Conservation (phyloP, 176 grass and related monocot genomes). For the Aegilops sharonensis region DNA sequence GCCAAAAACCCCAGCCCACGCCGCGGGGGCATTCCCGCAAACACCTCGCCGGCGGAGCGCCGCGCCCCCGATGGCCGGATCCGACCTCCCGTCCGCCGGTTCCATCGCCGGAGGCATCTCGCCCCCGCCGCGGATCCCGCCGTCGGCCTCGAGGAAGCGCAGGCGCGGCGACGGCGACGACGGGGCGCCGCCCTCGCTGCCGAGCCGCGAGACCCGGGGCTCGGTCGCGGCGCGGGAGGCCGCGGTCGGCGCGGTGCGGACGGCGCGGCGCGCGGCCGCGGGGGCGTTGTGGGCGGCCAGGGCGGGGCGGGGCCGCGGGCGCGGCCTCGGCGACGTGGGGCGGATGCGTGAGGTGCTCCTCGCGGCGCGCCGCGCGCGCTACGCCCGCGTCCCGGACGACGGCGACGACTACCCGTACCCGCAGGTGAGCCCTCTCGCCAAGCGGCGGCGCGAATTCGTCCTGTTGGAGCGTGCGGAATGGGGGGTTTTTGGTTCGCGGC, state of each 20-base stretch:
- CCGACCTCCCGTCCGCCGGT: constrained; percentile 12
- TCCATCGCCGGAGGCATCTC: background rate
- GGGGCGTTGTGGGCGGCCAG: constrained; percentile 13
- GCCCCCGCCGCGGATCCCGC: background rate
- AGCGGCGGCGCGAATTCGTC: background rate
- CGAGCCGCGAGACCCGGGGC: background rate
- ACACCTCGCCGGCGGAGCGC: constrained; percentile 33
- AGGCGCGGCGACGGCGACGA: background rate
- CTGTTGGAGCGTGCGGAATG: background rate
- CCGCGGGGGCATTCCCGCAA: constrained; percentile 38
- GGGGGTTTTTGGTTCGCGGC: background rate
- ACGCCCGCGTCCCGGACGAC: background rate
- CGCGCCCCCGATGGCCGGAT: constrained; percentile 25
- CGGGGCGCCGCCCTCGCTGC: background rate
- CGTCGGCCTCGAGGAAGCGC: constrained; percentile 19
- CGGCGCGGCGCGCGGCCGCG: constrained; percentile 17
- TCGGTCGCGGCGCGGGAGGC: background rate
- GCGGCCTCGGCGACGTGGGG: constrained; percentile 13
- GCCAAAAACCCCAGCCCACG: constrained; percentile 32
- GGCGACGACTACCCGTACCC: background rate
- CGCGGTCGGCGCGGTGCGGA: background rate
- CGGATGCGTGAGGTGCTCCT: constrained; percentile 11
- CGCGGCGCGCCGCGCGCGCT: background rate
- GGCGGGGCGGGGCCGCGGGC: background rate
- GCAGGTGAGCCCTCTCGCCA: constrained; percentile 22